A percentile compares a stretch with the other conserved stretches of the same genome.
These are phyloP conservation scores for Mucor lusitanicus DNA, from an alignment of 371 early-diverging fungal species.

Conservation along the genomic window DNA sequence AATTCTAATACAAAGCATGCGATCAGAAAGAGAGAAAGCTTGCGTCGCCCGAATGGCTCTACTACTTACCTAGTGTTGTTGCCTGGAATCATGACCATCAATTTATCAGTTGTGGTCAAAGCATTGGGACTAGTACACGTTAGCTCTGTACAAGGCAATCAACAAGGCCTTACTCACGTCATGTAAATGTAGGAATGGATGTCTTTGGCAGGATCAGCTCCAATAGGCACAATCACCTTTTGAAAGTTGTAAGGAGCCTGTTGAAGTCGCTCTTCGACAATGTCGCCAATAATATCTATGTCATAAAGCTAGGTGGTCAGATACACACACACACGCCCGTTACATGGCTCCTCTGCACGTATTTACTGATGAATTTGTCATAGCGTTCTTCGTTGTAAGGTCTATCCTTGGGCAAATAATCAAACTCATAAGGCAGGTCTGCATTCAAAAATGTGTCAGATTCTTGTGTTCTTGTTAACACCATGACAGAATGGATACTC, in stretches of 20 bases:
- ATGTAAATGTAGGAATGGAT: slow-evolving; percentile 42
- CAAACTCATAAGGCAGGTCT: slow-evolving; percentile 42
- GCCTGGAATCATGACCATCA: slow-evolving; percentile 44
- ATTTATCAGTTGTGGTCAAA: slow-evolving; percentile 44
- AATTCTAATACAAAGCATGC: slow-evolving; percentile 17
- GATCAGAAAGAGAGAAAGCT: not conserved
- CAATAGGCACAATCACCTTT: slow-evolving; percentile 34
- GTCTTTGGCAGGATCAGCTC: slow-evolving; percentile 36
- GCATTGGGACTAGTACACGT: slow-evolving; percentile 42
- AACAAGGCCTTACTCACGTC: slow-evolving; percentile 26
- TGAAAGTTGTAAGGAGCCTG: slow-evolving; percentile 31
- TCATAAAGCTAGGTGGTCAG: not conserved
- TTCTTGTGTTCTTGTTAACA: not conserved
- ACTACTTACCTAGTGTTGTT: slow-evolving; percentile 36
- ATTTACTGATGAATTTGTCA: slow-evolving; percentile 39
- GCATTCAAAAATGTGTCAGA: not conserved
- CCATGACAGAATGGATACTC: not conserved
- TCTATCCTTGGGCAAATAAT: slow-evolving; percentile 37
- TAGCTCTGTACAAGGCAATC: not conserved
- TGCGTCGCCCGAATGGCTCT: not conserved
- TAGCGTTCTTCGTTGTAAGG: slow-evolving; percentile 45
- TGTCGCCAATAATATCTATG: slow-evolving; percentile 41
- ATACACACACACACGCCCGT: no score
- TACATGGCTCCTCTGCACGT: not conserved
- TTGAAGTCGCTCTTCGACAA: slow-evolving; percentile 35